Base-by-base conservation (phyloP, 768 basidiomycete genomes). In the Agrocybe pediades region DNA sequence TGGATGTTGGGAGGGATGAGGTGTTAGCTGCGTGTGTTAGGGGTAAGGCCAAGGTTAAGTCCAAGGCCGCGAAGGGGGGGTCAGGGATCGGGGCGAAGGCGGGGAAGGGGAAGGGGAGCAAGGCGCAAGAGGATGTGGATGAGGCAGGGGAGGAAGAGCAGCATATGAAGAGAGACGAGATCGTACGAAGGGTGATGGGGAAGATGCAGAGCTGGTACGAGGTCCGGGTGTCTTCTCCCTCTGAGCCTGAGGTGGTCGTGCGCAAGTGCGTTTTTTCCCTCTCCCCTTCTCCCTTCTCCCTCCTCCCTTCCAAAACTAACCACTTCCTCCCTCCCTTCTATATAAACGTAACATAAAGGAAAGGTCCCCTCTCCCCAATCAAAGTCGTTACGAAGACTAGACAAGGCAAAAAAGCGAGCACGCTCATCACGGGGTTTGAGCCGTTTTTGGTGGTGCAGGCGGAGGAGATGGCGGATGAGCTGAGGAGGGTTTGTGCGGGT, bases 181-280 rank as follows among this genome's bases (percentile, higher is more conserved):
- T 87, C 9, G 65, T 77, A 5, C 77, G 74, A 56, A 75, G 72
- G 21, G 64, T 94, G 16, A 57, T 80, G 15, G 72, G 79, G 2
- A 79, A 78, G 53, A 93, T 94, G 92, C 90, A 93, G 65, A 65
- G 66, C 21, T 94, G 89, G 89, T 78, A 92, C 58, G 83, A 86
- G 65, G 70, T 92, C 16, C 66, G 62, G 23, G 75, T 70, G 1
- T n/a, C n/a, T n/a, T n/a, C n/a, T n/a, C n/a, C n/a, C n/a, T n/a
- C n/a, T n/a, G 81, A 80, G 4, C 83, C 83, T 1, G 77, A 75
- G 39, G 85, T 88, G n/a, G 61, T 72, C 0, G 66, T 86, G 1
- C 64, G 75, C 51, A 90, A 84, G 90, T 90, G 48, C 8, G 86
- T 65, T 11, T 27, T n/a, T 21, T 11, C 11, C 26, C 16, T 20